A percentile compares a stretch with the other conserved stretches of the same genome.
phyloP scores from a whole-genome alignment of 345 rosid genomes.

The Durio zibethinus region DNA sequence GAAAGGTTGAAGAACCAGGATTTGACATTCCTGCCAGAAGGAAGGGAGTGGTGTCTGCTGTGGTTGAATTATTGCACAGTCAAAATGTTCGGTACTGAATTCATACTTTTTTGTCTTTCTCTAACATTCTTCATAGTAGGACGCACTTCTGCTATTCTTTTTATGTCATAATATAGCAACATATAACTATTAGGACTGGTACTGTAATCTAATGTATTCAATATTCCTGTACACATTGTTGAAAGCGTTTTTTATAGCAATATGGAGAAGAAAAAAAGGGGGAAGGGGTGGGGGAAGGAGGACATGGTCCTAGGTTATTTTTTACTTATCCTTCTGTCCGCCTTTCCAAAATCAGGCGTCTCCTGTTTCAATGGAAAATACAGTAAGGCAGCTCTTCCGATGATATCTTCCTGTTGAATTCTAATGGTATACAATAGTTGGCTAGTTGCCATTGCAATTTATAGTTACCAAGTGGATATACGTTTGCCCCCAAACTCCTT shows the following conservation, averaged over 20 bases:
- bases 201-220: background rate
- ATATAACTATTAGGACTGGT: background rate
- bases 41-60: conserved; percentile 85
- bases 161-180: background rate
- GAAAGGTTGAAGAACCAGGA: conserved; percentile 86
- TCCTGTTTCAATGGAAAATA: background rate
- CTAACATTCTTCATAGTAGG: background rate
- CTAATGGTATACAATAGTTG: background rate
- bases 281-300: no score
- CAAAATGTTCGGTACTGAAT: conserved; percentile 30
- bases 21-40: conserved; percentile 73
- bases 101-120: background rate
- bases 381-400: background rate
- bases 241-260: background rate
- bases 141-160: background rate
- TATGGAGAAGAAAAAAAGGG: background rate
- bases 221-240: background rate
- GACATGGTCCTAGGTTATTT: background rate
- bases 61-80: conserved; percentile 70
- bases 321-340: background rate
- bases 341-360: background rate
- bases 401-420: background rate
- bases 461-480: background rate
- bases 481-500: background rate
- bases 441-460: background rate